Evolutionary conservation across 345 rosid genomes (phyloP), one percentile per base, ranked within the genome.

Genomic region (Conringia planisiliqua): DNA sequence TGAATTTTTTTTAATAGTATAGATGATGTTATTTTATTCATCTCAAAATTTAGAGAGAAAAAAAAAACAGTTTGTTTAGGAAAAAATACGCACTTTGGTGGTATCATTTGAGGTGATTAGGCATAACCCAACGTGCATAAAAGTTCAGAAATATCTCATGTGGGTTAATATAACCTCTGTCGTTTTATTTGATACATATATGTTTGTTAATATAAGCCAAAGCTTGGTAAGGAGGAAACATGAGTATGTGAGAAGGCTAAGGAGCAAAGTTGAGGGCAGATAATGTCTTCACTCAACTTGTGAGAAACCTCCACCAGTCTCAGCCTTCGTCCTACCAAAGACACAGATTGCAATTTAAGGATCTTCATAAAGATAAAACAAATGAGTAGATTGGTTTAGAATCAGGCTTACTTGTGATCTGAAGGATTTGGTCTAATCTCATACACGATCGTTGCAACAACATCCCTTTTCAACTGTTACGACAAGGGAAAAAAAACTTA

Each of bases 401-500:
- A 33, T 54, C n/a, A 68, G 71, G 82, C 93, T 85, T 89, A 93
- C 97, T 91, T 93, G 89, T 94, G 98, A 73, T 89, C 98, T 18
- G 97, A 87, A 66, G 98, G 98, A 83, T 94, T 94, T n/a, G 97
- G 98, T 61, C 67, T 90, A 13, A 91, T 78, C 87, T 94, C 98
- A 79, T 94, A 94, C 20, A 94, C 96, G 35, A 94, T 87, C 9
- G 91, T 94, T 7, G 93, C 91, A 71, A 91, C 93, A 50, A 86
- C 92, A 71, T 94, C 98, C 74, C 97, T 85, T 85, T 94, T 94
- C 83, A 89, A 71, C 98, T 91, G 92, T 79, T 64, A 52, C 66
- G 54, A 59, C 54, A 79, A 38, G 40, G 33, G 71, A 48, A n/a
- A 26, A 30, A 16, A 14, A 20, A 13, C 13, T 20, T 32, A 68